Base-by-base conservation (phyloP, 179 eudicot genomes). In the Actinidia arguta region DNA sequence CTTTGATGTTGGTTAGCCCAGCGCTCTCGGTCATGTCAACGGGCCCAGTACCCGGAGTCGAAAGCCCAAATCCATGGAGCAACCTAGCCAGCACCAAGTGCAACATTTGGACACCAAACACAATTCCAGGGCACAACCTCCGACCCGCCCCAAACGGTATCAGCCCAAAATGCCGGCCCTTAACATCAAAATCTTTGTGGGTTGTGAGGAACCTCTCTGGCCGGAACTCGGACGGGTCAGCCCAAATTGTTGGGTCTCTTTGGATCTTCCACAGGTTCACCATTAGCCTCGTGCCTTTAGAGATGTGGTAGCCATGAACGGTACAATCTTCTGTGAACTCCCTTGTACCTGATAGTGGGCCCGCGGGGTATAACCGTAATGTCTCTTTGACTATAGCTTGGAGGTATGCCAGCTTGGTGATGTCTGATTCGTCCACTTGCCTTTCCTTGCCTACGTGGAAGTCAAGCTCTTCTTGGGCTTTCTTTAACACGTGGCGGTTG, bases 21-120 rank as follows among this genome's bases (percentile, higher is more conserved):
- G 75, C 62, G 8, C 81, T 82, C 69, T 85, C 88, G 0, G 81
- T 80, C 88, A 85, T 82, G 64, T 85, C 88, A 31, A 82, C 66
- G 2, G 14, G 25, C 5, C 12, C 68, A 75, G 79, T 36, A 1
- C n/a, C 1, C 10, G 54, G 78, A 8, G 81, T 85, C 5, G 47
- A 63, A 27, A 85, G 22, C 39, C 42, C 85, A 61, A 82, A 82
- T 5, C 58, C 82, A 0, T 85, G 87, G 24, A 85, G 47, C 5
- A 85, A 64, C 61, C 61, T 42, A 42, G 82, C 87, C 9, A 82
- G 11, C 8, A 79, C 73, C 10, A 85, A 42, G 36, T 82, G 81
- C 58, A 79, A 31, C 78, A 85, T 63, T 27, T 82, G 83, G 11
- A 82, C 4, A 3, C 78, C 80, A 39, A 82, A 74, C 6, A 27